Conservation (phyloP, 2,329 filamentous ascomycete species). For the Apiospora malaysiana region DNA sequence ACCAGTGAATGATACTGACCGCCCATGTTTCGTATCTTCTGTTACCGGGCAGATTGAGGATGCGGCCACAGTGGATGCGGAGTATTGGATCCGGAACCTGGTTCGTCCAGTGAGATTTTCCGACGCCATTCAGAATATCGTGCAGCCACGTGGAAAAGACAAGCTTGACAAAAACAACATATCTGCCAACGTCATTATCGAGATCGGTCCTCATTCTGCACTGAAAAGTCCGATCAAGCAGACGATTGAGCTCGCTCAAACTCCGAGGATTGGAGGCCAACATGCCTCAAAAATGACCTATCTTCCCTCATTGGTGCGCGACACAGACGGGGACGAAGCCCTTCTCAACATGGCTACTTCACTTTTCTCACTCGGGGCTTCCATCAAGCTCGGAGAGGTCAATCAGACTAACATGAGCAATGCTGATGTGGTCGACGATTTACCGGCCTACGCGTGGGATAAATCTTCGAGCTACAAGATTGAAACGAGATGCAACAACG, state of each 20-base stretch:
- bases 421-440: constrained; percentile 25
- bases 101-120: constrained; percentile 42
- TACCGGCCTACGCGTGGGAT: constrained; percentile 30
- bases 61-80: constrained; percentile 24
- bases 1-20: not conserved
- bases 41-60: not conserved
- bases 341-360: constrained; percentile 22
- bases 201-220: constrained; percentile 38
- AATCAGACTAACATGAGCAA: constrained; percentile 25
- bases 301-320: constrained; percentile 3
- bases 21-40: constrained; percentile 7
- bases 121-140: constrained; percentile 33
- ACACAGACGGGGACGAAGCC: not conserved
- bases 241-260: constrained; percentile 25
- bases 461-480: constrained; percentile 22
- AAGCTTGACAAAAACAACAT: constrained; percentile 23
- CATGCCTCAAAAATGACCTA: not conserved
- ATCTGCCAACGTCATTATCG: constrained; percentile 28
- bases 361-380: constrained; percentile 24
- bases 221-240: constrained; percentile 43
- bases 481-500: constrained; percentile 17
- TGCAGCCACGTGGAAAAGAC: not conserved
- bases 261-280: constrained; percentile 9
- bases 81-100: constrained; percentile 46
- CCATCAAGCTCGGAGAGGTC: constrained; percentile 22